Base-by-base conservation (phyloP, 768 basidiomycete species). In the Saitozyma podzolica region DNA sequence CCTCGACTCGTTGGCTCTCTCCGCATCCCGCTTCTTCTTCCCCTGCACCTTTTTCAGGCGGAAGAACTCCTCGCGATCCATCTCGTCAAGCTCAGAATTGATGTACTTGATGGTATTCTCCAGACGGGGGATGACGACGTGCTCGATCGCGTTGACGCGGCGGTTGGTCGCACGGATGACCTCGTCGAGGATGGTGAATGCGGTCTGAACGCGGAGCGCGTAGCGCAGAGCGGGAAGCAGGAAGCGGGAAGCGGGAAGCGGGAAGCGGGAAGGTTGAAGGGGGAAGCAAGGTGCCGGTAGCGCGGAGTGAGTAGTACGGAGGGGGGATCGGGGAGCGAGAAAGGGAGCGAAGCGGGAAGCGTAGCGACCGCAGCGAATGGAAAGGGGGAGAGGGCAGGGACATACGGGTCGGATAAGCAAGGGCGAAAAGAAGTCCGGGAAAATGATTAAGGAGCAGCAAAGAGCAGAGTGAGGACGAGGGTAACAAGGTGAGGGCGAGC, bases 81-180 rank as follows among this genome's bases (percentile, higher is more conserved):
- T 97, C 80, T 99, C 96, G 72, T 98, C 96, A 64, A 99, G 82
- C 61, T 99, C 96, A 61, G 92, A 95, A 74, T 92, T 84, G 78
- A 99, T 97, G 78, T 97, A 99, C 74, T 91, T 91, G 83, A 99
- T 92, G 13, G 96, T 98, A 80, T 97, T 97, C 51, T 98, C 95
- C 54, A 99, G 82, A 50, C 89, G 85, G 16, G 96, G 96, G 61
- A 99, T 97, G 70, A 99, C 84, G 67, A 99, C 88, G 77, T 99
- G 92, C 73, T 99, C 96, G 67, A 99, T 95, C 3, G 96, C 96
- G 75, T 99, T 99, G 47, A 99, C 96, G 66, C 96, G 88, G 56
- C 96, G 90, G 80, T 98, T 99, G 43, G 96, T 98, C n/a, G 94
- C 92, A 52, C 92, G 90, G 74, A 99, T 99, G 63, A 98, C 96